These are phyloP conservation scores for Sporothrix schenckii DNA, from an alignment of 2,329 filamentous ascomycete genomes.

Conservation along the genomic window DNA sequence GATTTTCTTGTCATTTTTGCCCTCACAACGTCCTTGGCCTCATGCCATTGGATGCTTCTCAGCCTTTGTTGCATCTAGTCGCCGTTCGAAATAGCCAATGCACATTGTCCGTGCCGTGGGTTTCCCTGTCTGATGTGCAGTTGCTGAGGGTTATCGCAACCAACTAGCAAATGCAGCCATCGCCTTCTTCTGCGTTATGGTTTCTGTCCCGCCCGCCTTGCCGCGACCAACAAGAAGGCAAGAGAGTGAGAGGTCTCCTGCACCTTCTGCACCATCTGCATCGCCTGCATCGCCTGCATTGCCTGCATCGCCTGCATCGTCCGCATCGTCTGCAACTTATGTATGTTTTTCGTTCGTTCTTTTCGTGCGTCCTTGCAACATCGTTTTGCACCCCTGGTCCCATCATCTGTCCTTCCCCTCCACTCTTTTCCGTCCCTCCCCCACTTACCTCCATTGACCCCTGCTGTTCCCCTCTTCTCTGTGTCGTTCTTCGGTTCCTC, in stretches of 20 bases:
- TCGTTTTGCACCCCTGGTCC: constrained; percentile 8
- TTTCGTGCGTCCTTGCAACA: not conserved
- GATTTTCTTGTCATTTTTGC: not conserved
- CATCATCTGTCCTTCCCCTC: not conserved
- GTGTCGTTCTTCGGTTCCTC: not conserved
- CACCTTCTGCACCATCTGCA: not conserved
- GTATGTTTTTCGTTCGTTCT: not conserved
- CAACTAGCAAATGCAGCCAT: not conserved
- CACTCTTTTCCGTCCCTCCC: constrained; percentile 19
- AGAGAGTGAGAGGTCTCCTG: not conserved
- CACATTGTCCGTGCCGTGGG: not conserved
- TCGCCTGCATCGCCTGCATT: not conserved
- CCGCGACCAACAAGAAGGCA: constrained; percentile 10
- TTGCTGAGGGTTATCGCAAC: not conserved
- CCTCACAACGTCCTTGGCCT: not conserved
- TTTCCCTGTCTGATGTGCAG: not conserved
- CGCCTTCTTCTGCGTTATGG: not conserved
- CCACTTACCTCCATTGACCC: not conserved
- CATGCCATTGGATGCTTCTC: constrained; percentile 5
- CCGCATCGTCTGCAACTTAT: too few relatives aligned
- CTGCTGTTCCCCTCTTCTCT: constrained; percentile 6
- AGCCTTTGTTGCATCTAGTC: not conserved
- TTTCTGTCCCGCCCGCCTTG: constrained; percentile 3
- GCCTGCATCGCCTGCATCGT: not conserved
- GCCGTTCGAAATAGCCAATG: constrained; percentile 18